phyloP scores from a whole-genome alignment of 2,329 filamentous ascomycete genomes.

The Emericellopsis atlantica region DNA sequence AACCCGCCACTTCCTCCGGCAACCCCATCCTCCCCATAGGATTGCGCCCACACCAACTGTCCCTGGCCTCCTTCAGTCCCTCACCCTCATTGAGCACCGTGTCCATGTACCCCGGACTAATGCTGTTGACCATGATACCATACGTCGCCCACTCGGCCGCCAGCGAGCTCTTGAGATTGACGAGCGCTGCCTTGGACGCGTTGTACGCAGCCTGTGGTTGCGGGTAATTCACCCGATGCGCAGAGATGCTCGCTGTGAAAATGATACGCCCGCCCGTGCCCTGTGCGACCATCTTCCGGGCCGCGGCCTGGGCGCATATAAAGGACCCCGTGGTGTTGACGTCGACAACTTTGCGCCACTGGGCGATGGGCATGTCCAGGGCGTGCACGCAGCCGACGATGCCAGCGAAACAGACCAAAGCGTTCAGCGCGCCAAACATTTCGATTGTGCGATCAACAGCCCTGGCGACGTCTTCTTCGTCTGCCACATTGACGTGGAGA shows the following conservation, averaged over 20 bases:
- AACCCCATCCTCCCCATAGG: constrained; percentile 54
- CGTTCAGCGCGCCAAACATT: constrained; percentile 9
- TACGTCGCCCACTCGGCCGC: constrained; percentile 62
- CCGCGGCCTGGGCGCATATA: constrained; percentile 53
- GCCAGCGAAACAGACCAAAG: constrained; percentile 34
- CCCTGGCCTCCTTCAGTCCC: constrained; percentile 37
- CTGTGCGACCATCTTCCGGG: constrained; percentile 37
- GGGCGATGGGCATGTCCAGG: constrained; percentile 40
- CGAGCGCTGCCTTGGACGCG: constrained; percentile 53
- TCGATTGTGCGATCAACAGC: constrained; percentile 4
- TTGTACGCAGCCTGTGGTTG: constrained; percentile 66
- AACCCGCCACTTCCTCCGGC: constrained; percentile 50
- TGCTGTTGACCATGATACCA: constrained; percentile 58
- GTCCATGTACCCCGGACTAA: constrained; percentile 68
- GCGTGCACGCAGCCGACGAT: constrained; percentile 52
- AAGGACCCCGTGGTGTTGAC: constrained; percentile 63
- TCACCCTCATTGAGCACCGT: constrained; percentile 59
- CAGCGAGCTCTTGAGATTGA: constrained; percentile 49
- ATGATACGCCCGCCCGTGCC: constrained; percentile 47
- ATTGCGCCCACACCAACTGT: constrained; percentile 45
- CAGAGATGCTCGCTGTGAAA: constrained; percentile 56
- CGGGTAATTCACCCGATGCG: constrained; percentile 56
- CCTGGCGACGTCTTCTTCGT: constrained; percentile 5
- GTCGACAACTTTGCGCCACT: constrained; percentile 54
- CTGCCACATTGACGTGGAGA: constrained; percentile 8